These are phyloP conservation scores for Triangularia setosa DNA, from an alignment of 2,329 filamentous ascomycete genomes.

Conservation along the genomic window DNA sequence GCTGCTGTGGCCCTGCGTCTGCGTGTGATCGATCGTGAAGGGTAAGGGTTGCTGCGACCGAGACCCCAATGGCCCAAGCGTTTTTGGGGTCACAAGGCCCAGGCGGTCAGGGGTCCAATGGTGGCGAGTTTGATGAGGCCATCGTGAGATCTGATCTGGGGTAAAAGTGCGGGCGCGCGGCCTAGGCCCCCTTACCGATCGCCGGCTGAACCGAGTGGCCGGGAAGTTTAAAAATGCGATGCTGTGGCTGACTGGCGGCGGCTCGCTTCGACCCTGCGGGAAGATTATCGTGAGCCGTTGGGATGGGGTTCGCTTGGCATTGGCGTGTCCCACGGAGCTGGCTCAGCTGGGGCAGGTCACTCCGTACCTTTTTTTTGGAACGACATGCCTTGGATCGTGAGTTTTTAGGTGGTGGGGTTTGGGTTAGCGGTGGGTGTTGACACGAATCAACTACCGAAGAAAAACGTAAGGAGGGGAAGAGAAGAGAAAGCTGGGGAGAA, in stretches of 20 bases:
- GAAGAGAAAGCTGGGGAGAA: neutral
- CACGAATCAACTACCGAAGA: neutral
- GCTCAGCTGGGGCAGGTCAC: neutral
- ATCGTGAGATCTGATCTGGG: slow-evolving; percentile 26
- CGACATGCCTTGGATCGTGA: slow-evolving; percentile 8
- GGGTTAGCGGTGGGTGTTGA: neutral
- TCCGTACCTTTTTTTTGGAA: neutral
- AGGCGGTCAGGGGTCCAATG: neutral
- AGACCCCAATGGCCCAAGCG: slow-evolving; percentile 17
- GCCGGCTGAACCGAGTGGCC: neutral
- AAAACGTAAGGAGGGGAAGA: neutral
- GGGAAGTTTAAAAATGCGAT: slow-evolving; percentile 12
- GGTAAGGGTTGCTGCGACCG: neutral
- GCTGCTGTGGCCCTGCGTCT: neutral
- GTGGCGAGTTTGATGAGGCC: slow-evolving; percentile 25
- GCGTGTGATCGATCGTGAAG: neutral
- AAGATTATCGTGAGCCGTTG: slow-evolving; percentile 11
- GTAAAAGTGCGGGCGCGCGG: slow-evolving; percentile 6
- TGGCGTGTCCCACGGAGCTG: neutral
- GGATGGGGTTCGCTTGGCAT: slow-evolving; percentile 6
- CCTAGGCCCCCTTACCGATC: slow-evolving; percentile 8
- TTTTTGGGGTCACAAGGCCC: neutral
- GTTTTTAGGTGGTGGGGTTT: neutral
- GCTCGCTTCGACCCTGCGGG: slow-evolving; percentile 7
- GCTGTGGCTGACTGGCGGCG: slow-evolving; percentile 1